Conservation (phyloP, 2,329 filamentous ascomycete genomes). For the Diaporthe velutina region DNA sequence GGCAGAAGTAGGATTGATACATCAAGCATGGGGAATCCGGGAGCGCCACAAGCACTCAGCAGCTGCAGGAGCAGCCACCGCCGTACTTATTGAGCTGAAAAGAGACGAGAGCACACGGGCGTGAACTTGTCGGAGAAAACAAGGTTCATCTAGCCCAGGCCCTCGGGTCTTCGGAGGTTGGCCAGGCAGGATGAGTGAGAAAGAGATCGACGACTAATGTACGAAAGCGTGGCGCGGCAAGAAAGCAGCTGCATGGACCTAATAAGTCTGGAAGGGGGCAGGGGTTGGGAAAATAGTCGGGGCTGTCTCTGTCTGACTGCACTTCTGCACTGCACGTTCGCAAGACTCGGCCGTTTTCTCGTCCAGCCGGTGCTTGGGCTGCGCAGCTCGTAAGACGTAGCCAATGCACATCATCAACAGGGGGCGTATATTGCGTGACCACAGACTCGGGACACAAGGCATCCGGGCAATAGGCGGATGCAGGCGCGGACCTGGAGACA, state of each 20-base stretch:
- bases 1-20: neutral
- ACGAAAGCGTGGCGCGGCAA: constrained; percentile 26
- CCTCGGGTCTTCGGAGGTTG: constrained; percentile 24
- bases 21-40: neutral
- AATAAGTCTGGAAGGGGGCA: constrained; percentile 14
- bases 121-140: constrained; percentile 16
- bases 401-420: constrained; percentile 29
- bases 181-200: neutral
- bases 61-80: constrained; percentile 18
- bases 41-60: constrained; percentile 23
- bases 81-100: constrained; percentile 16
- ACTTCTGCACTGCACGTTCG: constrained; percentile 17
- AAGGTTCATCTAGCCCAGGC: constrained; percentile 28
- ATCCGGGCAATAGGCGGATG: constrained; percentile 17
- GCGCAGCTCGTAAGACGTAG: constrained; percentile 19
- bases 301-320: neutral
- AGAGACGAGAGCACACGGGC: neutral
- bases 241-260: constrained; percentile 24
- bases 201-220: constrained; percentile 30
- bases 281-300: constrained; percentile 10
- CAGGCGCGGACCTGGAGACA: neutral
- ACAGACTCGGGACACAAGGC: constrained; percentile 16
- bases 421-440: constrained; percentile 25
- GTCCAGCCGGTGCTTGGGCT: neutral
- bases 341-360: constrained; percentile 18